Base-by-base conservation (phyloP, 495 filamentous ascomycete species). In the Talaromyces wortmannii region DNA sequence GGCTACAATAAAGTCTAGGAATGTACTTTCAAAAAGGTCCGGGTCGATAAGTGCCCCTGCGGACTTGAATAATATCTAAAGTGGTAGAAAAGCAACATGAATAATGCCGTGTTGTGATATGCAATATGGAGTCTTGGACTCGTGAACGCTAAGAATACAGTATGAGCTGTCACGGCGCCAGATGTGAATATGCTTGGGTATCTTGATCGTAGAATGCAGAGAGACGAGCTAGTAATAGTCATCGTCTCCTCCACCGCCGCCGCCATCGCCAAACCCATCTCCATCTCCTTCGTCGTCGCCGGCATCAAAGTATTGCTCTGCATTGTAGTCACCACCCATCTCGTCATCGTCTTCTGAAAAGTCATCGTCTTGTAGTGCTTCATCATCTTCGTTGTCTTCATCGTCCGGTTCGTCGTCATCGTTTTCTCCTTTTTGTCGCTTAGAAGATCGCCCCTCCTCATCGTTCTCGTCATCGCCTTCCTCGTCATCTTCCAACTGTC, bases 221-320 rank as follows among this genome's bases (percentile, higher is more conserved):
- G 18, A 43, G 23, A 33, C 5, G 18, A 4, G 18, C 52, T 53
- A 53, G 15, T 43, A 53, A 30, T 31, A 53, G 15, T 53, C 52
- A 16, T 53, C 52, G 23, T 53, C 52, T 12, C 52, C 79, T 8
- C 66, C 73, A 50, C 69, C 78, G 13, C 71, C 78, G 50, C 72
- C 76, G n/a, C 71, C 71, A 62, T 77, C 77, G 4, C 63, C 75
- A 58, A 74, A 73, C 6, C 68, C 67, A 57, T 78, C 78, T 44
- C 80, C 77, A 30, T 73, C 76, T 56, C 67, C 74, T 32, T 86
- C 83, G 55, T 82, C 81, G 46, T 80, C 83, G 7, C 83, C 83
- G 36, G 69, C 79, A 60, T 85, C 83, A 55, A 85, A 86, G 70
- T 85, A 85, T 49, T 83, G 75, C 57, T 86, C 83, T 0, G 83